Conservation (phyloP, 352 stramenopile genomes). For the Globisporangium spinosum region DNA sequence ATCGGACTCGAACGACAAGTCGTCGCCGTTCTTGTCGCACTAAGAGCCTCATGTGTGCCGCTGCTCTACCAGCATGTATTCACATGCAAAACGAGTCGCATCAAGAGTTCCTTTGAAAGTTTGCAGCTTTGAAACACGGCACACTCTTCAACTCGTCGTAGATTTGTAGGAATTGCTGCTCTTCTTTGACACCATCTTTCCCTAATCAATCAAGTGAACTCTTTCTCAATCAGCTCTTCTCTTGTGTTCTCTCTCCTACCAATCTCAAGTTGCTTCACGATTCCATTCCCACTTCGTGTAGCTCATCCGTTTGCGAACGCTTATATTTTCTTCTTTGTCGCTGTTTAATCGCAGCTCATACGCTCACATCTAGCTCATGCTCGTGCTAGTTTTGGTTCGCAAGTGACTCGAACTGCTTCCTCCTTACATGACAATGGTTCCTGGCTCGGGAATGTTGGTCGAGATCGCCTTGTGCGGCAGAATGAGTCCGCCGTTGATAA, state of each 20-base stretch:
- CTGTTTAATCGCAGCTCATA: background rate
- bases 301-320: background rate
- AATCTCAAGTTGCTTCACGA: background rate
- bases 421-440: conserved; percentile 86
- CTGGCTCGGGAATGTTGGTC: conserved; percentile 74
- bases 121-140: background rate
- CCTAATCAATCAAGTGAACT: background rate
- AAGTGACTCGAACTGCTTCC: background rate
- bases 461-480: conserved; percentile 88
- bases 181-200: background rate
- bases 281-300: background rate
- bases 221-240: background rate
- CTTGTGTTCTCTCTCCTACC: background rate
- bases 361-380: background rate
- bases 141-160: background rate
- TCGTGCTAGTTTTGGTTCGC: background rate
- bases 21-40: conserved; percentile 17
- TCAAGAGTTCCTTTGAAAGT: conserved; percentile 1
- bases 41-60: background rate
- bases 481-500: conserved; percentile 87
- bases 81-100: background rate
- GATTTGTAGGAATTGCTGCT: background rate
- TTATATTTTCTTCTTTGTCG: background rate
- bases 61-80: background rate
- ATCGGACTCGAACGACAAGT: conserved; percentile 35